These are phyloP conservation scores for Coccinonectria pachysandricola DNA, from an alignment of 2,329 filamentous ascomycete genomes.

Conservation along the genomic window DNA sequence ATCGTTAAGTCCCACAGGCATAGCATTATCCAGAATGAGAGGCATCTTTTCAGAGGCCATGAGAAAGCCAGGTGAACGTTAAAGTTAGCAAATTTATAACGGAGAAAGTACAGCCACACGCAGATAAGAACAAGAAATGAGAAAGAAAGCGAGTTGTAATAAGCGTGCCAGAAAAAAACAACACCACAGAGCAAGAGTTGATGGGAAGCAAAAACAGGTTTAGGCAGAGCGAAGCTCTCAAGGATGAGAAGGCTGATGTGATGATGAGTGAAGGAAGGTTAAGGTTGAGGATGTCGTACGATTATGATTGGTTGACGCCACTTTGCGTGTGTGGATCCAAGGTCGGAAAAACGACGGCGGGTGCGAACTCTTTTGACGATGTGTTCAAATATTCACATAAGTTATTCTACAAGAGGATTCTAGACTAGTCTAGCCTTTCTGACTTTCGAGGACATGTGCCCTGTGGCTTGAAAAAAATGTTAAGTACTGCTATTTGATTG, in stretches of 20 bases:
- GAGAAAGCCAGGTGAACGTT: constrained; percentile 8
- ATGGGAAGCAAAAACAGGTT: too few species aligned
- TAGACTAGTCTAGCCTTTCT: too few species aligned
- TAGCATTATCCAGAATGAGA: constrained; percentile 30
- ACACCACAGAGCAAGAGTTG: too few species aligned
- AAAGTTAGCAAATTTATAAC: too few species aligned
- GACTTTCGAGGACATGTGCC: too few species aligned
- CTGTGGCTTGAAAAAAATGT: too few species aligned
- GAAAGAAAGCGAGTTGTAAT: constrained; percentile 1
- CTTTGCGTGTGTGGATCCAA: constrained; percentile 6
- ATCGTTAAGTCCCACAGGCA: constrained; percentile 45
- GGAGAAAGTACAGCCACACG: constrained; percentile 7
- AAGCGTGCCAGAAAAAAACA: neutral
- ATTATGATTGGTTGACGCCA: constrained; percentile 10
- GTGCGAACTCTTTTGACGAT: constrained; percentile 3
- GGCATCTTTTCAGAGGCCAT: constrained; percentile 34
- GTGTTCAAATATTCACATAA: constrained; percentile 3
- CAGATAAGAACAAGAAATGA: constrained; percentile 5
- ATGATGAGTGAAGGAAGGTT: too few species aligned
- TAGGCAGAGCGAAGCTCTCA: too few species aligned
- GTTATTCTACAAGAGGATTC: too few species aligned
- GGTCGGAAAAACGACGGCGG: constrained; percentile 13
- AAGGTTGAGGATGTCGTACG: constrained; percentile 18
- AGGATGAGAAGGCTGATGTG: too few species aligned
- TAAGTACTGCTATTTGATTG: too few species aligned